phyloP scores from a whole-genome alignment of 306 rosid genomes.

The Cucurbita pepo region DNA sequence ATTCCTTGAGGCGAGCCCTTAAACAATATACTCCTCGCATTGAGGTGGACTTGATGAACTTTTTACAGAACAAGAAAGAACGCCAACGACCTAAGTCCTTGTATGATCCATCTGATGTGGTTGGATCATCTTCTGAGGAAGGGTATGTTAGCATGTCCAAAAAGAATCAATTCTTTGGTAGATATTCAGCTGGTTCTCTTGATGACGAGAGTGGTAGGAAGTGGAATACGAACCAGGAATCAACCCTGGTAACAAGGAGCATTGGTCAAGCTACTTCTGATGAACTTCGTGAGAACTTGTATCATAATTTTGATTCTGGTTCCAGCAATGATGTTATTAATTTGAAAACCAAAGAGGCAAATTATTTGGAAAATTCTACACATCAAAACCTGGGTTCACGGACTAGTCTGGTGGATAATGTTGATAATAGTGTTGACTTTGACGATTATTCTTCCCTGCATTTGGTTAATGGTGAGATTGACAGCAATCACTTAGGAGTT shows the following conservation, averaged over 20 bases:
- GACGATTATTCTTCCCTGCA: conserved; percentile 42
- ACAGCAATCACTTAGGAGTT: conserved; percentile 33
- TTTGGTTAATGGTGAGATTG: conserved; percentile 31
- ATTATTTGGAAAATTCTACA: conserved; percentile 16
- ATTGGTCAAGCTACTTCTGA: conserved; percentile 47
- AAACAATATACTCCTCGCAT: conserved; percentile 95
- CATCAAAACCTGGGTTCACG: conserved; percentile 40
- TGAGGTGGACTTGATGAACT: conserved; percentile 90
- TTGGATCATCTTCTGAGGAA: conserved; percentile 91
- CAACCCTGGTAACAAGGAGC: conserved; percentile 29
- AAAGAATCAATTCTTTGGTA: conserved; percentile 52
- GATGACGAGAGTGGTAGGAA: conserved; percentile 75
- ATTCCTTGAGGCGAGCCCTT: conserved; percentile 91
- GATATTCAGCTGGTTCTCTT: conserved; percentile 79
- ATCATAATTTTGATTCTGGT: conserved; percentile 44
- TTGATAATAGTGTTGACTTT: conserved; percentile 30
- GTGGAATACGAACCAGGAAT: conserved; percentile 80
- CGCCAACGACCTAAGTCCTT: conserved; percentile 68
- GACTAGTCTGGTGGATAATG: conserved; percentile 32
- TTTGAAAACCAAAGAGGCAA: conserved; percentile 35
- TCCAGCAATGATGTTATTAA: conserved; percentile 27
- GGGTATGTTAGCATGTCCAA: conserved; percentile 60
- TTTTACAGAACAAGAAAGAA: conserved; percentile 90
- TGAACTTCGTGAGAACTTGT: conserved; percentile 38
- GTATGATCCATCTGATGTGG: conserved; percentile 76